These are phyloP conservation scores for Acidomyces sp. DNA, from an alignment of 495 filamentous ascomycete species.

Conservation along the genomic window DNA sequence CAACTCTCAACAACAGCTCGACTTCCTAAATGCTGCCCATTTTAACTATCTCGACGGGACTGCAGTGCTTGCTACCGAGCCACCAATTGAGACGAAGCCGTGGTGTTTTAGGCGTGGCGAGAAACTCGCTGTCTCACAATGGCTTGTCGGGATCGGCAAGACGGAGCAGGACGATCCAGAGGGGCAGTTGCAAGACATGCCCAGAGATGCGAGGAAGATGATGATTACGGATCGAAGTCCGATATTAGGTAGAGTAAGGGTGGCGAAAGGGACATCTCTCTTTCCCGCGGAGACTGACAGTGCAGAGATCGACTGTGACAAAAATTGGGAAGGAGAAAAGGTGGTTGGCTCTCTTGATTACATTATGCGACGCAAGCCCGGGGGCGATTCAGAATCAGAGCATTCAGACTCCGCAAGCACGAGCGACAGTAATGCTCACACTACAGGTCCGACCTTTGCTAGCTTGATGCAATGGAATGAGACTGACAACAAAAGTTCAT, in stretches of 20 bases:
- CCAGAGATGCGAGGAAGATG: conserved; percentile 6
- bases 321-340: background rate
- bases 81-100: no score
- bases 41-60: no score
- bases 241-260: background rate
- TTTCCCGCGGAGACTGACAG: conserved; percentile 1
- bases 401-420: background rate
- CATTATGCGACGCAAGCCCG: background rate
- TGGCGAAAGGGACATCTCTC: conserved; percentile 1
- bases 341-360: background rate
- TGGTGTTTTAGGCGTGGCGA: conserved; percentile 4
- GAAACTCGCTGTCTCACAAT: conserved; percentile 6
- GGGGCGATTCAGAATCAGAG: background rate
- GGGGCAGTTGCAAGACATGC: conserved; percentile 1
- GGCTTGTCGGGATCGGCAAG: conserved; percentile 8
- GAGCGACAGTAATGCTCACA: background rate
- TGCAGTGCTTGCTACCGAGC: no score
- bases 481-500: no score
- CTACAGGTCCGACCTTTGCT: background rate
- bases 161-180: conserved; percentile 3
- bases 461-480: background rate
- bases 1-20: no score
- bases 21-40: no score
- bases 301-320: background rate
- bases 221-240: background rate